Conservation (phyloP, 1,284 basidiomycete species). For the Bjerkandera adusta region DNA sequence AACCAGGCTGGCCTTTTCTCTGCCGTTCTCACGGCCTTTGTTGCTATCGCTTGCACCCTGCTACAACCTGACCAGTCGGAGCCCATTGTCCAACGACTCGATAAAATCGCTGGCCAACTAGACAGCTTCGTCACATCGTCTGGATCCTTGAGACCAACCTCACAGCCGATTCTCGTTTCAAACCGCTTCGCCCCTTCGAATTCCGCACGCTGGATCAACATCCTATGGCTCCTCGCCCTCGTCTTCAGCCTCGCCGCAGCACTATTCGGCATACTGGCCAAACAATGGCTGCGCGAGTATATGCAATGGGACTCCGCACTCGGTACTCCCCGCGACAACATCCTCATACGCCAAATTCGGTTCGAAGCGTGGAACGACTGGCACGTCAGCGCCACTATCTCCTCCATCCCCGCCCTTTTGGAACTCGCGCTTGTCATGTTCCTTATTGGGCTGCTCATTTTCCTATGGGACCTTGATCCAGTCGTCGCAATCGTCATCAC, state of each 20-base stretch:
- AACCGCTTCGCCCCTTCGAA: neutral
- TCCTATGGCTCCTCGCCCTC: constrained; percentile 5
- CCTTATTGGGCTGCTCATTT: constrained; percentile 4
- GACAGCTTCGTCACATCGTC: too few relatives aligned
- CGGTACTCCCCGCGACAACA: constrained; percentile 1
- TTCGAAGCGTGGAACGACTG: constrained; percentile 5
- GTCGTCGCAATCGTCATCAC: constrained; percentile 7
- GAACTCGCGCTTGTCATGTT: constrained; percentile 11
- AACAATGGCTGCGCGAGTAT: constrained; percentile 11
- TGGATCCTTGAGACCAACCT: neutral
- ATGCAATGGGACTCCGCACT: neutral
- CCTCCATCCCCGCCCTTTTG: constrained; percentile 3
- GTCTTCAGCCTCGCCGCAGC: constrained; percentile 9
- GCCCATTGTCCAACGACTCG: constrained; percentile 3
- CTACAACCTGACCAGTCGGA: constrained; percentile 9
- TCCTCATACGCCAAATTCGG: constrained; percentile 6
- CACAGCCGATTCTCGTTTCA: neutral
- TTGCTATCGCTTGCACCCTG: constrained; percentile 8
- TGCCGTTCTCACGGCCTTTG: constrained; percentile 13
- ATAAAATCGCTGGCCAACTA: neutral
- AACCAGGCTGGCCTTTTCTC: constrained; percentile 15
- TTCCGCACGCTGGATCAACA: constrained; percentile 6
- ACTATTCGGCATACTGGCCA: constrained; percentile 7
- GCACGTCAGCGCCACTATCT: constrained; percentile 5
- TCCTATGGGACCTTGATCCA: constrained; percentile 9